Conservation (phyloP, 352 stramenopile genomes). For the Phytophthora syringae region DNA sequence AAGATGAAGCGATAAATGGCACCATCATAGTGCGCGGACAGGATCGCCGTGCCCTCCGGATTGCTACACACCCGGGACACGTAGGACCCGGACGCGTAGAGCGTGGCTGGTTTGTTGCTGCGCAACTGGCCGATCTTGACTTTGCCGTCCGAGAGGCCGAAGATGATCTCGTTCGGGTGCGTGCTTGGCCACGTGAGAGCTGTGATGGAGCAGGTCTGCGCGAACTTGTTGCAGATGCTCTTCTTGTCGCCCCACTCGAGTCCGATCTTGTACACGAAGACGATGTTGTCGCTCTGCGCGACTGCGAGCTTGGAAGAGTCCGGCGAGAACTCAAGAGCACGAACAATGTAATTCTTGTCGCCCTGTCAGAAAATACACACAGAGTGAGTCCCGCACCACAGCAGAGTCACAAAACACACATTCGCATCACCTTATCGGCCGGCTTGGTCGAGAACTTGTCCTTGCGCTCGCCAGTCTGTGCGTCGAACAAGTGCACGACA, state of each 20-base stretch:
- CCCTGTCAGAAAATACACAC: too few relatives aligned
- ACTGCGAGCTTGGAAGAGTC: conserved; percentile 94
- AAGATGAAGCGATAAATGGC: conserved; percentile 94
- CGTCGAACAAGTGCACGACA: conserved; percentile 94
- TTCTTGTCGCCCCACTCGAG: conserved; percentile 96
- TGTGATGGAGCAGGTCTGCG: conserved; percentile 85
- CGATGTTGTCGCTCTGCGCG: conserved; percentile 96
- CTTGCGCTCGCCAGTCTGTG: conserved; percentile 90
- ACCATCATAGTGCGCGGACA: conserved; percentile 93
- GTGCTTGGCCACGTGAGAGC: conserved; percentile 90
- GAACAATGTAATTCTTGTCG: conserved; percentile 95
- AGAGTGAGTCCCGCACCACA: neutral
- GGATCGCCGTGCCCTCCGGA: conserved; percentile 84
- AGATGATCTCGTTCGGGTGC: conserved; percentile 94
- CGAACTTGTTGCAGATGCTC: conserved; percentile 97
- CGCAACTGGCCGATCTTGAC: conserved; percentile 94
- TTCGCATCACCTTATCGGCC: conserved; percentile 75
- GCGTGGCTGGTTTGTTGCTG: conserved; percentile 92
- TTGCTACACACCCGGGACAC: conserved; percentile 88
- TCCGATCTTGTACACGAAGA: conserved; percentile 97
- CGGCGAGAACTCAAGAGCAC: conserved; percentile 91
- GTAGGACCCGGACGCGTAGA: conserved; percentile 90
- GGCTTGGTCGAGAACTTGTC: conserved; percentile 97
- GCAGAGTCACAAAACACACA: neutral
- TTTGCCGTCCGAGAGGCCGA: conserved; percentile 93